Evolutionary conservation across 1,139 yeast genomes (phyloP).

Genomic region (Kodamaea alishanica): DNA sequence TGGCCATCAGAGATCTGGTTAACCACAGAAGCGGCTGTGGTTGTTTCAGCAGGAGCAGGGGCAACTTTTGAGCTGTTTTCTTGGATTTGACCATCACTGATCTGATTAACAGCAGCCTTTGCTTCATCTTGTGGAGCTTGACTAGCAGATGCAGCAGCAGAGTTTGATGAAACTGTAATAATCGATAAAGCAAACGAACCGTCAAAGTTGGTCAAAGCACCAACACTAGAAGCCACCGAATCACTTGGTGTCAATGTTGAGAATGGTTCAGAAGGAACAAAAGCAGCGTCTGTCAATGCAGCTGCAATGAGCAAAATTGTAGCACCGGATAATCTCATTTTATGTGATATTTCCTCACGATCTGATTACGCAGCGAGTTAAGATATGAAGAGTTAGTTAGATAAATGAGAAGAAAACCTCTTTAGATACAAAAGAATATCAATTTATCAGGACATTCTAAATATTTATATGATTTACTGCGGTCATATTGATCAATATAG

Average conservation of each 20-base stretch:
- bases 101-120: conserved; percentile 28
- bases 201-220: conserved; percentile 21
- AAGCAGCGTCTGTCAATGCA: conserved; percentile 16
- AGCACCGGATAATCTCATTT: conserved; percentile 7
- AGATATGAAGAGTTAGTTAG: too few relatives aligned
- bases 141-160: conserved; percentile 13
- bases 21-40: conserved; percentile 14
- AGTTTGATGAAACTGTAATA: conserved; percentile 17
- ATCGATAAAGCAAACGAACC: conserved; percentile 31
- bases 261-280: conserved; percentile 24
- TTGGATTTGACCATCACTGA: conserved; percentile 24
- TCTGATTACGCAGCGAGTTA: not conserved
- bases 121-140: conserved; percentile 12
- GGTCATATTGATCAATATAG: too few relatives aligned
- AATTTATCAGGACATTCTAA: not conserved
- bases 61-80: conserved; percentile 35
- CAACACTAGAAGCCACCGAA: conserved; percentile 16
- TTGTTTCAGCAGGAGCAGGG: conserved; percentile 36
- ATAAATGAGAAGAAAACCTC: not conserved
- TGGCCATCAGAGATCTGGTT: conserved; percentile 42
- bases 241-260: conserved; percentile 29
- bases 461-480: not conserved
- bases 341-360: not conserved
- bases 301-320: conserved; percentile 13
- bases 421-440: not conserved